These are phyloP conservation scores for Piloderma croceum DNA, from an alignment of 768 basidiomycete genomes.

Conservation along the genomic window DNA sequence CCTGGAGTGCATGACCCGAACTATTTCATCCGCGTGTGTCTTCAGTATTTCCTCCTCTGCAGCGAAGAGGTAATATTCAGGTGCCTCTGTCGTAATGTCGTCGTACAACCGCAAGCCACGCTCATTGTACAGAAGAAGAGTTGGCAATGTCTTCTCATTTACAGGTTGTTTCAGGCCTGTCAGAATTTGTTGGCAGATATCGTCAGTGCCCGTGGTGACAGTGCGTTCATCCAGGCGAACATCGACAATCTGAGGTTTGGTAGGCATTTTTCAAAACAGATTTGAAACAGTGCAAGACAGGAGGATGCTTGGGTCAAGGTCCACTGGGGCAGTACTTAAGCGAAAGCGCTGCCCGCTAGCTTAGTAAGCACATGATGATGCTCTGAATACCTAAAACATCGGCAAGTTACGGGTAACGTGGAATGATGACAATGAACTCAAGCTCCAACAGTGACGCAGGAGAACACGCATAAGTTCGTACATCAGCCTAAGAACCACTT, in stretches of 20 bases:
- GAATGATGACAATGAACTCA: too few species aligned
- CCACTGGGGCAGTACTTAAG: too few species aligned
- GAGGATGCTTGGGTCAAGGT: too few species aligned
- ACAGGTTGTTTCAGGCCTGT: slow-evolving; percentile 49
- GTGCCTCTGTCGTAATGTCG: slow-evolving; percentile 68
- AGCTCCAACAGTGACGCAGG: too few species aligned
- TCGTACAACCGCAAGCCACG: slow-evolving; percentile 83
- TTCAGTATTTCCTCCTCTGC: slow-evolving; percentile 86
- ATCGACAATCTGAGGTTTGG: slow-evolving; percentile 41
- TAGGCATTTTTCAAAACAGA: slow-evolving; percentile 1
- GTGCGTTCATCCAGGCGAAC: slow-evolving; percentile 35
- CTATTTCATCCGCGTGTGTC: slow-evolving; percentile 68
- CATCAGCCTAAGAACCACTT: too few species aligned
- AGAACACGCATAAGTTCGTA: too few species aligned
- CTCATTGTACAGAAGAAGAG: slow-evolving; percentile 82
- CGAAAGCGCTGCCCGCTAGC: too few species aligned
- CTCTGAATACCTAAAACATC: too few species aligned
- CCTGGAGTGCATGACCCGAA: slow-evolving; percentile 56
- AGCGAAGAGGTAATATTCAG: slow-evolving; percentile 86
- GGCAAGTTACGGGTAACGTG: too few species aligned
- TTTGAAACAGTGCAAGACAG: too few species aligned
- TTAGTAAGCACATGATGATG: too few species aligned
- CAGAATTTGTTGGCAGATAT: slow-evolving; percentile 41
- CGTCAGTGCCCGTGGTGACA: slow-evolving; percentile 25
- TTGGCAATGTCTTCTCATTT: slow-evolving; percentile 65